phyloP scores from a whole-genome alignment of 306 rosid species.

The Acmispon strigosus region DNA sequence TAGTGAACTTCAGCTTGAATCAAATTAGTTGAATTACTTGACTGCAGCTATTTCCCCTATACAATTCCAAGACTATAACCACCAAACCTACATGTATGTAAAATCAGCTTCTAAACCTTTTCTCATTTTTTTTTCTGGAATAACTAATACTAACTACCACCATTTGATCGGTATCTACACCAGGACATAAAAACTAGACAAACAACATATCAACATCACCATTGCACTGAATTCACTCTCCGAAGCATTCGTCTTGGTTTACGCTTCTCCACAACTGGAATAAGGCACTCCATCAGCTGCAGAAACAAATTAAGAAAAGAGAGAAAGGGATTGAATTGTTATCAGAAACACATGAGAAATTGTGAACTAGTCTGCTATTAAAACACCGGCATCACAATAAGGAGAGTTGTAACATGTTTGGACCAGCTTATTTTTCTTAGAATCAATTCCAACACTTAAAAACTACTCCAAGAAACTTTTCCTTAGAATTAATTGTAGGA shows the following conservation, averaged over 20 bases:
- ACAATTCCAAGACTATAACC: too few species aligned
- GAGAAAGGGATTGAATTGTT: background rate
- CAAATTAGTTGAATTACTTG: background rate
- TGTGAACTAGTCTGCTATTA: background rate
- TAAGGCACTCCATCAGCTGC: constrained; percentile 61
- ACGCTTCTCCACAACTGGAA: constrained; percentile 47
- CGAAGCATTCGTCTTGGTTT: constrained; percentile 39
- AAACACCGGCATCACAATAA: background rate
- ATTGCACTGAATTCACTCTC: constrained; percentile 40
- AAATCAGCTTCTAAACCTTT: background rate
- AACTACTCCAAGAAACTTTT: too few species aligned
- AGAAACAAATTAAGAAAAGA: background rate
- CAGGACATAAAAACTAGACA: background rate
- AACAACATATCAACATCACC: constrained; percentile 29
- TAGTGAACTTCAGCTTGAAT: background rate
- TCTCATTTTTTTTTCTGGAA: background rate
- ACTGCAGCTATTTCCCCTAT: background rate
- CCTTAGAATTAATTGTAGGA: too few species aligned
- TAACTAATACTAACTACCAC: background rate
- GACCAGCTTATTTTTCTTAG: too few species aligned
- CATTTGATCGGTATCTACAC: constrained; percentile 14
- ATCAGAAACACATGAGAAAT: background rate
- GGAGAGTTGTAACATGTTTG: too few species aligned
- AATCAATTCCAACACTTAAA: too few species aligned
- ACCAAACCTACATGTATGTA: too few species aligned